Conservation (phyloP, 345 rosid species). For the Aquilaria yunnanensis region DNA sequence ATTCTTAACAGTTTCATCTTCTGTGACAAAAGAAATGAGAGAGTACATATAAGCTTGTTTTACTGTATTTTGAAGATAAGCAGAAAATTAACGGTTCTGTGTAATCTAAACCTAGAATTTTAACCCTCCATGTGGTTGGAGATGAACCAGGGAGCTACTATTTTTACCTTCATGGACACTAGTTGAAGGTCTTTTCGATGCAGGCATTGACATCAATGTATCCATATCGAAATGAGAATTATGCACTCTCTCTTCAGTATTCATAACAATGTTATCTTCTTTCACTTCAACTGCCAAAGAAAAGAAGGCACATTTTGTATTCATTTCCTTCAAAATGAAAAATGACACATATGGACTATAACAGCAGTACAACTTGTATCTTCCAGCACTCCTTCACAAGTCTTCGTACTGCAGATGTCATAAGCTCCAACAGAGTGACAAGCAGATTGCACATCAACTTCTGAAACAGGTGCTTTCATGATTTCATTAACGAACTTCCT, state of each 20-base stretch:
- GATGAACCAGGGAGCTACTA: constrained; percentile 3
- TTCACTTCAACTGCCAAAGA: constrained; percentile 26
- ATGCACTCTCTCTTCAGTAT: constrained; percentile 18
- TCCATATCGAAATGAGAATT: constrained; percentile 19
- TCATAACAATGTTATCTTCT: constrained; percentile 15
- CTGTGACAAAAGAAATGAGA: constrained; percentile 13
- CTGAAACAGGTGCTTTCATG: constrained; percentile 41
- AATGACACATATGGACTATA: constrained; percentile 6
- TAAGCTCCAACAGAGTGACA: constrained; percentile 24
- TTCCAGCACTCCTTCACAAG: constrained; percentile 17
- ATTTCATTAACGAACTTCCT: constrained; percentile 61
- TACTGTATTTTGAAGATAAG: neutral
- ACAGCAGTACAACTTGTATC: constrained; percentile 32
- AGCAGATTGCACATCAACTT: constrained; percentile 25
- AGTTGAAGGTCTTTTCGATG: constrained; percentile 46
- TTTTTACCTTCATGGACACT: constrained; percentile 41
- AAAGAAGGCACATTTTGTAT: neutral
- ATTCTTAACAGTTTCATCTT: constrained; percentile 22
- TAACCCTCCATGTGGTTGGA: constrained; percentile 8
- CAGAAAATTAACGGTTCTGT: neutral
- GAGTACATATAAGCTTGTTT: neutral
- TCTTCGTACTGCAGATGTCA: constrained; percentile 14
- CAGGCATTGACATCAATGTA: constrained; percentile 19
- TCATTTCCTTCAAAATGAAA: neutral
- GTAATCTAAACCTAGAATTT: neutral